These are phyloP conservation scores for Flaveria linearis DNA, from an alignment of 129 eudicot genomes.

Conservation along the genomic window DNA sequence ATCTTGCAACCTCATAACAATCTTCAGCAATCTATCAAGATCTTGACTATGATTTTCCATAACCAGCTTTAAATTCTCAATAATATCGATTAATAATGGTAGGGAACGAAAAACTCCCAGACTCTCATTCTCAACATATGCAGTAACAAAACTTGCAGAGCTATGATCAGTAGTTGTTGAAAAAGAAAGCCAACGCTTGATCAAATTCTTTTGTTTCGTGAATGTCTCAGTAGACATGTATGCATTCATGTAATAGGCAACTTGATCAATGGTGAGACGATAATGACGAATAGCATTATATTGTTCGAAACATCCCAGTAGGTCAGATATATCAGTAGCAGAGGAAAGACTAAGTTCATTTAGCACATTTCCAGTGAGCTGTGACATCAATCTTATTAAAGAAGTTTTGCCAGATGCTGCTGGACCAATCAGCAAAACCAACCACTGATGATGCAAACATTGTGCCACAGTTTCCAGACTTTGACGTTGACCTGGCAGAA, in stretches of 20 bases:
- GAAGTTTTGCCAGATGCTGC: conserved; percentile 93
- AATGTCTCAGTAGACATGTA: conserved; percentile 50
- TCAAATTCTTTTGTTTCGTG: conserved; percentile 43
- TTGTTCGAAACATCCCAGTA: conserved; percentile 97
- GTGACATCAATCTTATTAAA: conserved; percentile 70
- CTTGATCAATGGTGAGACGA: conserved; percentile 58
- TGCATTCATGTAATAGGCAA: conserved; percentile 68
- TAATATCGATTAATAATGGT: conserved; percentile 51
- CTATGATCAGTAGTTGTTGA: conserved; percentile 45
- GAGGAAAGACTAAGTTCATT: conserved; percentile 91
- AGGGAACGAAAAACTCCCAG: conserved; percentile 37
- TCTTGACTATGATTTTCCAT: conserved; percentile 47
- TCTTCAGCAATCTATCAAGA: conserved; percentile 50
- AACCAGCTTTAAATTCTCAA: conserved; percentile 46
- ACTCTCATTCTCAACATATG: conserved; percentile 41
- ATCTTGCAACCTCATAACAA: conserved; percentile 54
- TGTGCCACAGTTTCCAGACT: conserved; percentile 76
- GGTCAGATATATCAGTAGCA: conserved; percentile 87
- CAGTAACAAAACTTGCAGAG: conserved; percentile 37
- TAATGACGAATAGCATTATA: conserved; percentile 79
- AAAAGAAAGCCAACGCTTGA: conserved; percentile 59
- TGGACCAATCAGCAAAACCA: conserved; percentile 88
- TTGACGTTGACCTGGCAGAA: conserved; percentile 67
- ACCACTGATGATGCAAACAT: conserved; percentile 77
- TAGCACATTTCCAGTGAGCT: conserved; percentile 78